Evolutionary conservation across 257 asterid species (phyloP).

Genomic region (Vinca minor): DNA sequence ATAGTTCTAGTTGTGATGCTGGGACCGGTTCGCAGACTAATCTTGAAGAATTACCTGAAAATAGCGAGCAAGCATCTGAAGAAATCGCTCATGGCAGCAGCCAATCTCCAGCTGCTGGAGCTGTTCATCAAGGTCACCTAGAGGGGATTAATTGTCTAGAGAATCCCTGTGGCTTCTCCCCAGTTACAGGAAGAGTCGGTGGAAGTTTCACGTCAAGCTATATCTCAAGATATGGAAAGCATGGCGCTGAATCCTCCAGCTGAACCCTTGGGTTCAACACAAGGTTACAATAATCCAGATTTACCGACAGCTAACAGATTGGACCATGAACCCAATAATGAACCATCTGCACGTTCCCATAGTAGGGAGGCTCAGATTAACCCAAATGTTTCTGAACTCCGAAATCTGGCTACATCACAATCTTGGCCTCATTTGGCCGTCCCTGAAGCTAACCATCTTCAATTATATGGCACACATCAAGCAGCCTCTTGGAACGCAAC

Average conservation of each 20-base stretch:
- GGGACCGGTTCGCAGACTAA: conserved; percentile 17
- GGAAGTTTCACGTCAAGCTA: conserved; percentile 14
- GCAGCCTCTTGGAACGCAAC: conserved; percentile 10
- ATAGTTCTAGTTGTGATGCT: conserved; percentile 17
- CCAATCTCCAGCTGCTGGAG: conserved; percentile 22
- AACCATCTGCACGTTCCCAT: conserved; percentile 13
- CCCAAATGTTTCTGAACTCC: conserved; percentile 16
- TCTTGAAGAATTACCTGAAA: conserved; percentile 20
- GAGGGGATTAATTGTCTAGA: conserved; percentile 22
- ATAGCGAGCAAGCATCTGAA: conserved; percentile 21
- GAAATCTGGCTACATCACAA: conserved; percentile 17
- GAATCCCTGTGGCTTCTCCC: conserved; percentile 29
- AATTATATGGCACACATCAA: conserved; percentile 10
- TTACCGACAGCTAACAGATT: conserved; percentile 8
- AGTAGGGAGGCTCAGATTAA: conserved; percentile 14
- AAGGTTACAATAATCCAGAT: conserved; percentile 5
- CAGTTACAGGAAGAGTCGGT: conserved; percentile 18
- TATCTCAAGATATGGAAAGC: conserved; percentile 15
- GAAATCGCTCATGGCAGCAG: conserved; percentile 21
- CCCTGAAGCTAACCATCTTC: too few relatives aligned
- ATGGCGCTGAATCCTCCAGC: conserved; percentile 14
- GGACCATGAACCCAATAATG: conserved; percentile 14
- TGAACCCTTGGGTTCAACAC: conserved; percentile 5
- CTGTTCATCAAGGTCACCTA: conserved; percentile 19
- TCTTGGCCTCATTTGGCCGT: conserved; percentile 13